A percentile compares a stretch with the other conserved stretches of the same genome.
Conservation (phyloP, 1,284 basidiomycete genomes). For the Chondrostereum purpureum region DNA sequence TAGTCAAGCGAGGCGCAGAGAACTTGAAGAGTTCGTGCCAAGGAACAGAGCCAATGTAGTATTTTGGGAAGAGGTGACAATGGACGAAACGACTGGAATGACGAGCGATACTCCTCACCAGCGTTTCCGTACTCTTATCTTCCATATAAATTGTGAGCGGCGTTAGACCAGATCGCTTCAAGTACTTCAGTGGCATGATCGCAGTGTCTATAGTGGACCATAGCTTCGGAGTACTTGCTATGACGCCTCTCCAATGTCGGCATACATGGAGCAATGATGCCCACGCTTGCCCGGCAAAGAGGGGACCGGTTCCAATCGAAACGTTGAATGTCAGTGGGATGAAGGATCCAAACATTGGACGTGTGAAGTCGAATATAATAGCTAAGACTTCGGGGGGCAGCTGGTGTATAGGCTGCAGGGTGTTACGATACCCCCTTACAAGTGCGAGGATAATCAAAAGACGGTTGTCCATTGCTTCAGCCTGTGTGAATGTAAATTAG, state of each 20-base stretch:
- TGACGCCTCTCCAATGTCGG: conserved; percentile 14
- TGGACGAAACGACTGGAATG: conserved; percentile 11
- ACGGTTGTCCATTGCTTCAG: conserved; percentile 12
- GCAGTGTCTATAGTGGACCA: conserved; percentile 14
- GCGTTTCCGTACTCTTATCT: conserved; percentile 7
- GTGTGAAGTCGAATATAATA: conserved; percentile 9
- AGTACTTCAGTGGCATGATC: conserved; percentile 4
- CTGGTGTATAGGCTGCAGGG: conserved; percentile 11
- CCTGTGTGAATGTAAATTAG: conserved; percentile 4
- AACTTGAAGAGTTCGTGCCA: conserved; percentile 5
- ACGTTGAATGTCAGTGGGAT: not conserved
- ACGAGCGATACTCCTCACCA: conserved; percentile 6
- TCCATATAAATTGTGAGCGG: conserved; percentile 12
- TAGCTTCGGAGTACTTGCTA: conserved; percentile 11
- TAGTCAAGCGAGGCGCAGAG: conserved; percentile 9
- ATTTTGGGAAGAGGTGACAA: conserved; percentile 11
- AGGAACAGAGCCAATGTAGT: conserved; percentile 8
- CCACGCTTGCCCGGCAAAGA: conserved; percentile 8
- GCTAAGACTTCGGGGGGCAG: conserved; percentile 14
- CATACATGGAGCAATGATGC: conserved; percentile 13
- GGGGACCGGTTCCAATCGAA: not conserved
- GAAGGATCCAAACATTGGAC: not conserved
- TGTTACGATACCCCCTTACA: conserved; percentile 13
- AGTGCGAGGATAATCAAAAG: conserved; percentile 11
- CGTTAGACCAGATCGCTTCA: conserved; percentile 11